Conservation (phyloP, 2,329 filamentous ascomycete genomes). For the Talaromyces sp. region DNA sequence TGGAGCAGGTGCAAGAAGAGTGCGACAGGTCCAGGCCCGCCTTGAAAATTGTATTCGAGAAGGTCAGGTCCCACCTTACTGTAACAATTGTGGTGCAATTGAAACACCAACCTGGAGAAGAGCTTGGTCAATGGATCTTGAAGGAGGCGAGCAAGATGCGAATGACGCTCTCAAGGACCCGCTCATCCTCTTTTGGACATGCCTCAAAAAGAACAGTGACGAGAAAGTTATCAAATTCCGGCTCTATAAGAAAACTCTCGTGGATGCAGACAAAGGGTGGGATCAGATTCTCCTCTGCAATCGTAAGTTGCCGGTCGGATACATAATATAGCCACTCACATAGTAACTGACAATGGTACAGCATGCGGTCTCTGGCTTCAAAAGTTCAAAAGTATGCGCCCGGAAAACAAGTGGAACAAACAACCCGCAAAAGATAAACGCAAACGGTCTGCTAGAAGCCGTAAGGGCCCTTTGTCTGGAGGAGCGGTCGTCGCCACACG, state of each 20-base stretch:
- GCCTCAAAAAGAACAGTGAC: constrained; percentile 59
- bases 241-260: constrained; percentile 68
- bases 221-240: constrained; percentile 64
- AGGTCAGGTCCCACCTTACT: constrained; percentile 83
- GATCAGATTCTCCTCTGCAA: constrained; percentile 80
- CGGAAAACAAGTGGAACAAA: constrained; percentile 76
- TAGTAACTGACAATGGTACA: constrained; percentile 22
- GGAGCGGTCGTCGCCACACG: constrained; percentile 26
- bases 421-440: constrained; percentile 43
- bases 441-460: constrained; percentile 34
- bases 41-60: constrained; percentile 60
- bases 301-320: constrained; percentile 50
- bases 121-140: constrained; percentile 73
- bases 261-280: constrained; percentile 65
- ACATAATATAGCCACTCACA: neutral
- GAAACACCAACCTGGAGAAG: constrained; percentile 96
- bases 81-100: constrained; percentile 88
- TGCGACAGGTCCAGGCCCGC: constrained; percentile 57
- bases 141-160: constrained; percentile 65
- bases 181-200: constrained; percentile 68
- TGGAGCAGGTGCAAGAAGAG: constrained; percentile 59
- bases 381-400: constrained; percentile 81
- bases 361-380: constrained; percentile 92
- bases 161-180: constrained; percentile 70
- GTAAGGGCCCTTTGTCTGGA: constrained; percentile 31